Base-by-base conservation (phyloP, 352 stramenopile species). In the Phytophthora gonapodyides region DNA sequence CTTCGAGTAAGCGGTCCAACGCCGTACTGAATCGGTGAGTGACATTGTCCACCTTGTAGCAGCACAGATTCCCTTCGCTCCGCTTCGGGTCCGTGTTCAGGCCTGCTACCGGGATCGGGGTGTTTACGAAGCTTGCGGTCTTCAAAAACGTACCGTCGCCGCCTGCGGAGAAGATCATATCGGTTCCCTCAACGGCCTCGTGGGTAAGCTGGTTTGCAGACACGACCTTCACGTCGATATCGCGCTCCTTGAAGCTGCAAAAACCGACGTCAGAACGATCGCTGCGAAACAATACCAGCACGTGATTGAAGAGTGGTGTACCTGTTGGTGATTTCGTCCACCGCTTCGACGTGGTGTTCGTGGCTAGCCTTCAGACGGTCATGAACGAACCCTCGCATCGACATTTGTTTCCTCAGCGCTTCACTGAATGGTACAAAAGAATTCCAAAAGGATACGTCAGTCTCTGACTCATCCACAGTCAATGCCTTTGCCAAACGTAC, bases 61-160 rank as follows among this genome's bases (percentile, higher is more conserved):
- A 94, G 61, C 87, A 96, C 50, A 96, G 52, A 37, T 94, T 94
- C 47, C 87, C 87, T 72, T 96, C 86, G 38, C 86, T 94, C 49
- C 87, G 81, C 17, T 80, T 87, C 1, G 84, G 82, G 53, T 96
- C 87, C 21, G 87, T 96, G 67, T 96, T 96, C 37, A 96, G 71
- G 12, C 87, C 87, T 34, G 85, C 84, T 4, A 96, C 80, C 6
- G 87, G 87, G 51, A 94, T 93, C 10, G 84, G 84, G 37, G 75
- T 89, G 70, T 93, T 94, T 24, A 94, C 84, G 48, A 91, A 94
- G 53, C 87, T 94, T 10, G 87, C 87, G 0, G 87, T 88, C 48
- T 94, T 96, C 21, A 96, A 60, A 48, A 96, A 96, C 12, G 87
- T 96, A 12, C 87, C 87, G 69, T 96, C 87, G 33, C 87, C 87